Conservation (phyloP, 2,329 filamentous ascomycete species). For the Aspergillus alliaceus region DNA sequence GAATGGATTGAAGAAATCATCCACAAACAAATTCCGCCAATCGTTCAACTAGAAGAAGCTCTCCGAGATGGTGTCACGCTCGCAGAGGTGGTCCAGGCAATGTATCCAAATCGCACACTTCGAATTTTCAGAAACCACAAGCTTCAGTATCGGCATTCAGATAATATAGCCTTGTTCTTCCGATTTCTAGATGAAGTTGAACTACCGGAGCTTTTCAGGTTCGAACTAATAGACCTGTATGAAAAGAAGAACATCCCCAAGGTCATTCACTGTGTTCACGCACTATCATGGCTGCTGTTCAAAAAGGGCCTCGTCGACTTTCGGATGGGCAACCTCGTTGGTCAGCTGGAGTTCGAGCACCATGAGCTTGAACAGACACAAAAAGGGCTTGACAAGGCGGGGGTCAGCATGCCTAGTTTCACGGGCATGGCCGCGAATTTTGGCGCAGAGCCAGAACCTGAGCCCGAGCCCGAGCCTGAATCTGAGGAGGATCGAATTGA, state of each 20-base stretch:
- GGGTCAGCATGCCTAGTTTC: constrained; percentile 95
- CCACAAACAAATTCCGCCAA: constrained; percentile 80
- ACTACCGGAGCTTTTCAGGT: constrained; percentile 91
- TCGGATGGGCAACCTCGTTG: constrained; percentile 92
- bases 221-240: constrained; percentile 95
- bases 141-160: constrained; percentile 91
- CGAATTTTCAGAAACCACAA: constrained; percentile 84
- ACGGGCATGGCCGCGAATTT: constrained; percentile 96
- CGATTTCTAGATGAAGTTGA: constrained; percentile 88
- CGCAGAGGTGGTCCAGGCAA: constrained; percentile 86
- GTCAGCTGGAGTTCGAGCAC: constrained; percentile 94
- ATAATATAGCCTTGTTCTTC: constrained; percentile 97
- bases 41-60: constrained; percentile 90
- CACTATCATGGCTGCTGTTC: constrained; percentile 94
- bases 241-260: constrained; percentile 99
- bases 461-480: constrained; percentile 73
- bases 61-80: constrained; percentile 90
- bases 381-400: constrained; percentile 93
- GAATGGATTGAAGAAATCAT: constrained; percentile 98
- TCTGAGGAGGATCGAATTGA: constrained; percentile 87
- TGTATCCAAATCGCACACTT: constrained; percentile 72
- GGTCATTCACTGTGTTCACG: constrained; percentile 98
- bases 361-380: constrained; percentile 97
- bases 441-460: constrained; percentile 76
- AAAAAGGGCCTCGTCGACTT: constrained; percentile 94